A percentile compares a stretch with the other conserved stretches of the same genome.
phyloP scores from a whole-genome alignment of 2,329 filamentous ascomycete genomes.

The Colletotrichum chrysophilum region DNA sequence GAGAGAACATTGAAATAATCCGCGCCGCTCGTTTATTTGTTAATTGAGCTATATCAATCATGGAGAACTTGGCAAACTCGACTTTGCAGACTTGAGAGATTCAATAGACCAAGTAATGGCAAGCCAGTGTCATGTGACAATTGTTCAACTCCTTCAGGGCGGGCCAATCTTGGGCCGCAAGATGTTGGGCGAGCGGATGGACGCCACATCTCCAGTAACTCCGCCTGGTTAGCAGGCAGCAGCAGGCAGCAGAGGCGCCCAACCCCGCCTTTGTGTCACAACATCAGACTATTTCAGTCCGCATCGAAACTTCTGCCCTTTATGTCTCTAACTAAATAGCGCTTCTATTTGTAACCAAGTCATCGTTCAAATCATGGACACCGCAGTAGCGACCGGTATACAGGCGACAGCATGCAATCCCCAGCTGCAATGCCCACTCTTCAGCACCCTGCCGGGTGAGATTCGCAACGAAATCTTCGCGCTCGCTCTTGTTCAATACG shows the following conservation, averaged over 20 bases:
- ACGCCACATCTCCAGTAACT: neutral
- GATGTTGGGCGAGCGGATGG: neutral
- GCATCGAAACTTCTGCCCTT: neutral
- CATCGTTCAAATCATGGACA: neutral
- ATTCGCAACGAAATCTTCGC: conserved; percentile 53
- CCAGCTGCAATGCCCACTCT: conserved; percentile 29
- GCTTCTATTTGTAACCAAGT: rapidly evolving
- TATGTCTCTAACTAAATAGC: neutral
- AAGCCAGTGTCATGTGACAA: neutral
- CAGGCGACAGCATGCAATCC: neutral
- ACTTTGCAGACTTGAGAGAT: neutral
- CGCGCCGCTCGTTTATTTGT: neutral
- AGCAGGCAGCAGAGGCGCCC: neutral
- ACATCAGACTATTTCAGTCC: neutral
- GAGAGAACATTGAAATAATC: too few species aligned
- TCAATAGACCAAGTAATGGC: neutral
- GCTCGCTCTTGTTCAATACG: conserved; percentile 41
- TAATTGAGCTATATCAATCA: too few species aligned
- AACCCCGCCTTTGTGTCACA: conserved; percentile 7
- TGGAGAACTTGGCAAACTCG: neutral
- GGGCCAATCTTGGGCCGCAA: neutral
- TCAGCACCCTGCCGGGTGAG: conserved; percentile 49
- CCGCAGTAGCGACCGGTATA: rapidly evolving
- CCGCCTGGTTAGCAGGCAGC: neutral
- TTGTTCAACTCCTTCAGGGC: neutral